Conservation (phyloP, 2,329 filamentous ascomycete genomes). For the Scedosporium dehoogii region DNA sequence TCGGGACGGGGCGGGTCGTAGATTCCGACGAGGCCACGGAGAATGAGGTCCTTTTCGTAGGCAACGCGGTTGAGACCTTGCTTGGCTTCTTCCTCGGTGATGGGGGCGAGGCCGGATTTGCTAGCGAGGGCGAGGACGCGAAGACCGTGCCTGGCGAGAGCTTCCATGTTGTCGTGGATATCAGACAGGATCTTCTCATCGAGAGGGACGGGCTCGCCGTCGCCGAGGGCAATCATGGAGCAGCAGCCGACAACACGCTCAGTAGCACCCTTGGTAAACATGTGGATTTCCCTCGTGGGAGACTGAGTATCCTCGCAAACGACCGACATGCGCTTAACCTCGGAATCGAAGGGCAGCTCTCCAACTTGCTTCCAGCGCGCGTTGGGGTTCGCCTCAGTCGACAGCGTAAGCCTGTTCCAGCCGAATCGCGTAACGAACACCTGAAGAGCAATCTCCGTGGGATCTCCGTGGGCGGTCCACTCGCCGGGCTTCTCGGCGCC, state of each 20-base stretch:
- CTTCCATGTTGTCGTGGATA: conserved; percentile 55
- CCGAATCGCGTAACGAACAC: conserved; percentile 60
- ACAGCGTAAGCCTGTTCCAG: conserved; percentile 44
- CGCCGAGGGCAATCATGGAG: conserved; percentile 28
- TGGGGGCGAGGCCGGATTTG: conserved; percentile 23
- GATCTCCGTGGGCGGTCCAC: conserved; percentile 54
- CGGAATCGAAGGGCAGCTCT: conserved; percentile 63
- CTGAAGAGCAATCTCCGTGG: conserved; percentile 63
- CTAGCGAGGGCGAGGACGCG: conserved; percentile 58
- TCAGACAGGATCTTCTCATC: conserved; percentile 41
- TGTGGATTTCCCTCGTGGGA: conserved; percentile 14
- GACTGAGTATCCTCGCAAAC: conserved; percentile 40
- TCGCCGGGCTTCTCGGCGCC: conserved; percentile 27
- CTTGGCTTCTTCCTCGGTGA: conserved; percentile 26
- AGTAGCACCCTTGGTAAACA: conserved; percentile 55
- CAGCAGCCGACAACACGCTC: conserved; percentile 57
- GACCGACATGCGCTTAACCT: conserved; percentile 66
- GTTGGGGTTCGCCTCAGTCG: conserved; percentile 34
- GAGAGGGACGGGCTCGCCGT: conserved; percentile 25
- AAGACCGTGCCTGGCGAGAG: conserved; percentile 51
- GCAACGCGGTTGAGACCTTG: conserved; percentile 36
- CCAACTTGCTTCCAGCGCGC: conserved; percentile 43
- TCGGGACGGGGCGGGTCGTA: conserved; percentile 64
- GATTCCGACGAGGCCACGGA: conserved; percentile 58
- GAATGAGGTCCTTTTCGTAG: conserved; percentile 50